Conservation (phyloP, 768 basidiomycete species). For the Pleurotus djamor region DNA sequence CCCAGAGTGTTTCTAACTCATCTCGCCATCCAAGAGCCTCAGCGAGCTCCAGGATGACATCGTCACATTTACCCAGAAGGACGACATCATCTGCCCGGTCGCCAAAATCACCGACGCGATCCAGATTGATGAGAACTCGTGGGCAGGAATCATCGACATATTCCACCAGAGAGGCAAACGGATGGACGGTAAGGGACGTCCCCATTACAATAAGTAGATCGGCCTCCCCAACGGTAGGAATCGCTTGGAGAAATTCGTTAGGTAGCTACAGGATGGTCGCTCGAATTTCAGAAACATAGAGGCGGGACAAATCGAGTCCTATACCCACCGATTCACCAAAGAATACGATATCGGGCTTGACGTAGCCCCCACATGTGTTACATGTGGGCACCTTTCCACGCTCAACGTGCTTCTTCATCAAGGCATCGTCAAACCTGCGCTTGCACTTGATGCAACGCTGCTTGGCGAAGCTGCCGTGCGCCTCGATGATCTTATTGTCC, state of each 20-base stretch:
- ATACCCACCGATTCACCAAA: constrained; percentile 74
- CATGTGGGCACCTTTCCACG: constrained; percentile 71
- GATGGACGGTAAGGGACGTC: constrained; percentile 84
- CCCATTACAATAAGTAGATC: constrained; percentile 92
- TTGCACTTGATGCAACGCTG: constrained; percentile 83
- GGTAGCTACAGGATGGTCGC: constrained; percentile 57
- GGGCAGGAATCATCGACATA: constrained; percentile 58
- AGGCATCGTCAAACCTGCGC: constrained; percentile 52
- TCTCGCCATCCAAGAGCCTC: constrained; percentile 73
- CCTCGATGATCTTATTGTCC: constrained; percentile 77
- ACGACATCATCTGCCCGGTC: constrained; percentile 54
- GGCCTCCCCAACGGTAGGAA: constrained; percentile 55
- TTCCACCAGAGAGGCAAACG: constrained; percentile 78
- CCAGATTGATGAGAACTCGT: constrained; percentile 88
- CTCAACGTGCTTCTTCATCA: constrained; percentile 65
- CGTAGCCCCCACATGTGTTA: constrained; percentile 60
- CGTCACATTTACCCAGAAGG: constrained; percentile 71
- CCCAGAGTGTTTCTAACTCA: constrained; percentile 57
- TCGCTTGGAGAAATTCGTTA: constrained; percentile 54
- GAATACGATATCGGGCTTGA: constrained; percentile 96
- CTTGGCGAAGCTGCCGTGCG: constrained; percentile 92
- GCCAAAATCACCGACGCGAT: constrained; percentile 70
- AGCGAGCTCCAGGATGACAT: constrained; percentile 58
- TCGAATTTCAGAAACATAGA: background rate
- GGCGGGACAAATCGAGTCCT: background rate